Percentiles rank a stretch among this genome's conserved stretches.
Evolutionary conservation across 352 stramenopile genomes (phyloP).

Genomic region (Phytophthora multivora): DNA sequence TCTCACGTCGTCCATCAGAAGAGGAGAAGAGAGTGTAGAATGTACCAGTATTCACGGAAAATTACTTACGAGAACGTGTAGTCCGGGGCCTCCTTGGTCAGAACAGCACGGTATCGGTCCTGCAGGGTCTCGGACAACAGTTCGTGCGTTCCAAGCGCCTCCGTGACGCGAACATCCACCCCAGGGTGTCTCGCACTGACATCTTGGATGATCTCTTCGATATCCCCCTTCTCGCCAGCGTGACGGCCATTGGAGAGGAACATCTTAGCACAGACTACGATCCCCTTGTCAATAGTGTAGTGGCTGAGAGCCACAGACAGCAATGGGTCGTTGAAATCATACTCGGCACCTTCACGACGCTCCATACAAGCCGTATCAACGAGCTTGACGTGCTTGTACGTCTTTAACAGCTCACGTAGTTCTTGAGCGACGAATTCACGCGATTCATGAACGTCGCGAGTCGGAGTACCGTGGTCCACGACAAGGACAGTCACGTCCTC

Average conservation of each 20-base stretch:
- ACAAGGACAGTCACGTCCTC: slow-evolving; percentile 67
- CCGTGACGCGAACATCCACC: slow-evolving; percentile 64
- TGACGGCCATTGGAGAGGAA: slow-evolving; percentile 82
- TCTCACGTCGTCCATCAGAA: slow-evolving; percentile 31
- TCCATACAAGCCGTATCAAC: slow-evolving; percentile 81
- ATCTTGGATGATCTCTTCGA: slow-evolving; percentile 71
- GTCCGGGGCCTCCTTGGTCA: slow-evolving; percentile 31
- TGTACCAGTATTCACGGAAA: not conserved
- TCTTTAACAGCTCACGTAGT: slow-evolving; percentile 41
- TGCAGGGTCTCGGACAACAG: slow-evolving; percentile 68
- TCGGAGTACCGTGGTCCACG: slow-evolving; percentile 79
- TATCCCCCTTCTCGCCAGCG: slow-evolving; percentile 74
- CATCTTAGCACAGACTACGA: slow-evolving; percentile 73
- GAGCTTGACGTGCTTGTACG: slow-evolving; percentile 44
- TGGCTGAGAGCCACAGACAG: slow-evolving; percentile 63
- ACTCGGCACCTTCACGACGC: slow-evolving; percentile 65
- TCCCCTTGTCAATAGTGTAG: slow-evolving; percentile 61
- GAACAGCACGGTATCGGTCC: slow-evolving; percentile 57
- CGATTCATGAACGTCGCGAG: slow-evolving; percentile 66
- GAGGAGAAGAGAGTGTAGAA: slow-evolving; percentile 14
- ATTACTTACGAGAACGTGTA: slow-evolving; percentile 20
- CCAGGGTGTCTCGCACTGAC: slow-evolving; percentile 46
- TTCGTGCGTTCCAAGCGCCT: slow-evolving; percentile 67
- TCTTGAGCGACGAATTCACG: slow-evolving; percentile 64
- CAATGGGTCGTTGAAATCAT: slow-evolving; percentile 87